Evolutionary conservation across 352 stramenopile species (phyloP).

Genomic region (Phytophthora pisi): DNA sequence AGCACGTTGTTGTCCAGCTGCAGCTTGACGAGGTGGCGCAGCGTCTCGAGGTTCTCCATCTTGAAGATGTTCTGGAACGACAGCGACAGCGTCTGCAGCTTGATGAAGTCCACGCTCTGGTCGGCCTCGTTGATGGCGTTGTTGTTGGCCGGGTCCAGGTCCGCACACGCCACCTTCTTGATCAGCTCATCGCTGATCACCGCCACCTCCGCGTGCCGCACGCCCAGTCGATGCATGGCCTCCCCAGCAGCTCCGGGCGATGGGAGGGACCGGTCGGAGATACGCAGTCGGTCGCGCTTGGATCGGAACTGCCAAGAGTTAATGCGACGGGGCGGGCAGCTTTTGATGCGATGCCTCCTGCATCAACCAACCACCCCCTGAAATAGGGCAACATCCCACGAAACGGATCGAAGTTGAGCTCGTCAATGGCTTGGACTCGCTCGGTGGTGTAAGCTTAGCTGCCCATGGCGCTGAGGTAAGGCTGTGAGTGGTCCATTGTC

Average conservation of each 20-base stretch:
- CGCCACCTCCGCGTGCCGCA: slow-evolving; percentile 75
- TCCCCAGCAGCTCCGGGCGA: background rate
- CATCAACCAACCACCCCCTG: slow-evolving; percentile 10
- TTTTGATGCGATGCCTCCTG: slow-evolving; percentile 18
- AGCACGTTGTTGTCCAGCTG: slow-evolving; percentile 97
- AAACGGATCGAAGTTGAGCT: slow-evolving; percentile 28
- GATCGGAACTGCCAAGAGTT: slow-evolving; percentile 5
- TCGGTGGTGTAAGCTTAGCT: background rate
- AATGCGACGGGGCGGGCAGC: slow-evolving; percentile 21
- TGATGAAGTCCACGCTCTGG: slow-evolving; percentile 74
- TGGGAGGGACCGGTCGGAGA: background rate
- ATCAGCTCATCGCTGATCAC: slow-evolving; percentile 87
- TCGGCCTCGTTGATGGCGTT: slow-evolving; percentile 73
- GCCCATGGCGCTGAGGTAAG: background rate
- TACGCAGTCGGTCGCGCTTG: background rate
- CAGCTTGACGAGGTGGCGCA: slow-evolving; percentile 89
- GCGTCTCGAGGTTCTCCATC: slow-evolving; percentile 94
- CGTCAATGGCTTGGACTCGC: slow-evolving; percentile 8
- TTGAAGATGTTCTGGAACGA: slow-evolving; percentile 95
- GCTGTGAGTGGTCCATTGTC: slow-evolving; percentile 14
- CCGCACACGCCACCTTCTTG: slow-evolving; percentile 60
- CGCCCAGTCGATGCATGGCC: slow-evolving; percentile 73
- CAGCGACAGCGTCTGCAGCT: slow-evolving; percentile 79
- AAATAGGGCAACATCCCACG: slow-evolving; percentile 22
- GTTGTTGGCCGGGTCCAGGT: slow-evolving; percentile 71